Evolutionary conservation across 148 eudicot species (phyloP), one percentile per base, ranked within the genome.

Genomic region (Pouteria glomerata): DNA sequence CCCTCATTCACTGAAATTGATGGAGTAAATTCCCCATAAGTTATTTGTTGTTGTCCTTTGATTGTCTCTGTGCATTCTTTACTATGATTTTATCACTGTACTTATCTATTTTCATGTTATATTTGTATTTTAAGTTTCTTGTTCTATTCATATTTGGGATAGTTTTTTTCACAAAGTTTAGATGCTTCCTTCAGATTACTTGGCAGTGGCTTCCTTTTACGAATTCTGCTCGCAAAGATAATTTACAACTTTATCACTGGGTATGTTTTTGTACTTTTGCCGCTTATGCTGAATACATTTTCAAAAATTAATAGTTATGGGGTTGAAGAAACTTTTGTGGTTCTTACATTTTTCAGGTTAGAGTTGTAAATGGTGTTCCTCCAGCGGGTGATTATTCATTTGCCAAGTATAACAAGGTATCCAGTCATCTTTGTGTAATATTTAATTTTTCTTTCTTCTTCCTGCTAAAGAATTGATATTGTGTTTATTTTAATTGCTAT

Each of bases 181-280:
- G 52, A 19, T 48, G 27, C 26, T n/a, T 48, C 53, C 41, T 73
- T 66, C 84, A 94, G 97, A 85, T 91, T 57, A 85, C 98, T 15
- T 94, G 98, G 98, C 91, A 91, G 71, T 94, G 98, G 98, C 90
- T 94, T 67, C 80, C 96, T 26, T 95, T 95, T 77, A 77, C 93
- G 33, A 95, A 82, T 76, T 91, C 98, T 15, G 69, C 69, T 65
- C 53, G 69, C 42, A 65, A 65, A 27, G 69, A 65, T 65, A 65
- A 29, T 65, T 30, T 65, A 53, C 69, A 65, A 21, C 69, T 65
- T 27, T 65, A 27, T 27, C 69, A 65, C 35, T 65, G 69, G 69
- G 69, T 65, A 44, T 65, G 52, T 65, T 65, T 23, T 65, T 45
- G 35, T 65, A 26, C 27, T 3, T 44, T 1, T 27, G 31, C 26